Percentiles rank a stretch among this genome's conserved stretches.
These are phyloP conservation scores for Aspergillus cristatus DNA, from an alignment of 495 filamentous ascomycete species.

Conservation along the genomic window DNA sequence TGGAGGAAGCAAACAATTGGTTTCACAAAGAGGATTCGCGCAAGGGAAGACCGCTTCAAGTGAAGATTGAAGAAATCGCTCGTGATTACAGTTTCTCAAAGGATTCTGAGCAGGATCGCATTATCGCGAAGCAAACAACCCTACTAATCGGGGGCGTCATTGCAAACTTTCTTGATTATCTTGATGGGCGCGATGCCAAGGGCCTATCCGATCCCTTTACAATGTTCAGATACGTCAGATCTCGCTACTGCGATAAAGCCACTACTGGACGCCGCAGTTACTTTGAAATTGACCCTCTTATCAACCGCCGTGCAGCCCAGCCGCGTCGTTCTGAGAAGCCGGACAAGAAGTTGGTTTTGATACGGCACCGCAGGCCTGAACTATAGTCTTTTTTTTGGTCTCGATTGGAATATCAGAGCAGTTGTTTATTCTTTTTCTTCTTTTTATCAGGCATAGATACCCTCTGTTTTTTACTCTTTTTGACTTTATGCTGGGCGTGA, in stretches of 20 bases:
- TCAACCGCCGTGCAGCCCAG: too few relatives aligned
- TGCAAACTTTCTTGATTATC: slow-evolving; percentile 15
- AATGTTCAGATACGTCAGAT: slow-evolving; percentile 4
- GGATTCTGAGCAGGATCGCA: slow-evolving; percentile 3
- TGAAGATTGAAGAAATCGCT: slow-evolving; percentile 11
- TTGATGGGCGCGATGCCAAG: background rate
- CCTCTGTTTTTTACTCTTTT: too few relatives aligned
- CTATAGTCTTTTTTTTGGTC: too few relatives aligned
- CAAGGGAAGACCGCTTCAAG: slow-evolving; percentile 10
- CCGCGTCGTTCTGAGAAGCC: too few relatives aligned
- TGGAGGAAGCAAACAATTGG: slow-evolving; percentile 16
- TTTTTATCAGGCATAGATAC: too few relatives aligned
- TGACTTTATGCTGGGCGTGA: too few relatives aligned
- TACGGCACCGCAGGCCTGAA: too few relatives aligned
- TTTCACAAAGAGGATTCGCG: slow-evolving; percentile 16
- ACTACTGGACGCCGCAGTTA: slow-evolving; percentile 13
- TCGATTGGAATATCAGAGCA: too few relatives aligned
- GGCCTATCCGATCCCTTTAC: slow-evolving; percentile 10
- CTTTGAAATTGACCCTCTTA: slow-evolving; percentile 6
- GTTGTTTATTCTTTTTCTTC: too few relatives aligned
- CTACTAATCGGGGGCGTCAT: slow-evolving; percentile 15
- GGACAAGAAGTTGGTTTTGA: too few relatives aligned
- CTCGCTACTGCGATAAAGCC: slow-evolving; percentile 6
- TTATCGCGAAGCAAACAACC: slow-evolving; percentile 8
- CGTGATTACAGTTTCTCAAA: slow-evolving; percentile 6